phyloP scores from a whole-genome alignment of 2,329 filamentous ascomycete genomes.

The Fusarium sp. region DNA sequence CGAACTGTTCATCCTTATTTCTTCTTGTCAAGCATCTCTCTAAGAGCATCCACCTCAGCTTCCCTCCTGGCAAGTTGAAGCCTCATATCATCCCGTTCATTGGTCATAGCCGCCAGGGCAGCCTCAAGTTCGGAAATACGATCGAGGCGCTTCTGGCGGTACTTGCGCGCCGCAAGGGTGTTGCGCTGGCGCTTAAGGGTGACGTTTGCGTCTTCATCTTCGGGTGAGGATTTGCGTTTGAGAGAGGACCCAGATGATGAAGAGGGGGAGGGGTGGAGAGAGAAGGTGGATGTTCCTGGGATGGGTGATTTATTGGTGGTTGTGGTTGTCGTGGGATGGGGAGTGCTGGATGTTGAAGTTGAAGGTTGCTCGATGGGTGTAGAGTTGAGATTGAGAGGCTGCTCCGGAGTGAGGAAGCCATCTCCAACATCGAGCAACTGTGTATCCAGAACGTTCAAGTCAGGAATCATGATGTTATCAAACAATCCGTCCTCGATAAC shows the following conservation, averaged over 20 bases:
- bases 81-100: slow-evolving; percentile 72
- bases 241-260: slow-evolving; percentile 33
- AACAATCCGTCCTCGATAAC: slow-evolving; percentile 20
- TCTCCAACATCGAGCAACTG: slow-evolving; percentile 32
- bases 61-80: slow-evolving; percentile 73
- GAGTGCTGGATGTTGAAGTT: slow-evolving; percentile 12
- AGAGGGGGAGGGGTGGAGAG: slow-evolving; percentile 35
- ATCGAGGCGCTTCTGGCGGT: slow-evolving; percentile 77
- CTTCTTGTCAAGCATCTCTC: slow-evolving; percentile 59
- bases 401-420: slow-evolving; percentile 35
- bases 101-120: slow-evolving; percentile 67
- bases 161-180: slow-evolving; percentile 77
- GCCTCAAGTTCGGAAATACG: slow-evolving; percentile 72
- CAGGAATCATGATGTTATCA: slow-evolving; percentile 31
- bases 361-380: slow-evolving; percentile 26
- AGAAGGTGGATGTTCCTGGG: slow-evolving; percentile 43
- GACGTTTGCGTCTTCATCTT: slow-evolving; percentile 43
- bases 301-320: slow-evolving; percentile 37
- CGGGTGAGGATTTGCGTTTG: slow-evolving; percentile 43
- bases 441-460: slow-evolving; percentile 10
- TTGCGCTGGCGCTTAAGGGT: slow-evolving; percentile 73
- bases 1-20: neutral
- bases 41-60: slow-evolving; percentile 72
- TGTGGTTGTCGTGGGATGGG: slow-evolving; percentile 3
- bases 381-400: slow-evolving; percentile 27